A percentile compares a stretch with the other conserved stretches of the same genome.
phyloP scores from a whole-genome alignment of 306 rosid genomes.

The Coriaria nepalensis region DNA sequence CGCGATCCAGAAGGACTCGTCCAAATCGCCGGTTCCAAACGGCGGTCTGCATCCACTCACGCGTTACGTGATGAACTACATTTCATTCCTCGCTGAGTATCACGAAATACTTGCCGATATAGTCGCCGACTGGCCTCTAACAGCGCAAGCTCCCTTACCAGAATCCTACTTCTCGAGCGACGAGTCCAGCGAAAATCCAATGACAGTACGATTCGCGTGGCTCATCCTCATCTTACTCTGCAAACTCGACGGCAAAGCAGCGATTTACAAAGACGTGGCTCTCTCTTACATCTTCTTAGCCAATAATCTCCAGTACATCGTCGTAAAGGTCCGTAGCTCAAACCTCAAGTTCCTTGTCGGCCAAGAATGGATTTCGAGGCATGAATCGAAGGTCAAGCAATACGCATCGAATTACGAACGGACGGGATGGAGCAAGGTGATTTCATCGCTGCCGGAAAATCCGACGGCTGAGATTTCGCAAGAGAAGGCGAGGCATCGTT shows the following conservation, averaged over 20 bases:
- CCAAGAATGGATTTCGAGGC: conserved; percentile 32
- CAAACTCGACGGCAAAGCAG: conserved; percentile 43
- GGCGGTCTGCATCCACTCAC: conserved; percentile 57
- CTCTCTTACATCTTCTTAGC: conserved; percentile 53
- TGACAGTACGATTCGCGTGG: conserved; percentile 38
- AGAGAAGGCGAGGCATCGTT: conserved; percentile 18
- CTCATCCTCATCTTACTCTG: conserved; percentile 44
- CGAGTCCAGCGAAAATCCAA: conserved; percentile 9
- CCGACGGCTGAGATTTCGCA: conserved; percentile 18
- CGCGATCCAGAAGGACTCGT: conserved; percentile 40
- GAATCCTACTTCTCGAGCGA: conserved; percentile 31
- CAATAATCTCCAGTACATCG: conserved; percentile 57
- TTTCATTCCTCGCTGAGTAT: conserved; percentile 38
- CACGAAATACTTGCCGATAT: conserved; percentile 26
- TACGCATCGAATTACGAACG: conserved; percentile 38
- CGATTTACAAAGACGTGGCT: conserved; percentile 40
- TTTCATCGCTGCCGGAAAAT: conserved; percentile 23
- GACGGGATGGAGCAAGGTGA: conserved; percentile 38
- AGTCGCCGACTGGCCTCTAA: conserved; percentile 26
- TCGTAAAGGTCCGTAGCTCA: conserved; percentile 37
- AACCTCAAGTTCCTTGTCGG: conserved; percentile 35
- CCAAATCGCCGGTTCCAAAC: conserved; percentile 34
- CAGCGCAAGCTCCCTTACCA: conserved; percentile 20
- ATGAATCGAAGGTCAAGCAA: conserved; percentile 37
- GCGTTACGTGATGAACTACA: conserved; percentile 59